Evolutionary conservation across 2,329 filamentous ascomycete genomes (phyloP).

Genomic region (Xylariaceae sp.): DNA sequence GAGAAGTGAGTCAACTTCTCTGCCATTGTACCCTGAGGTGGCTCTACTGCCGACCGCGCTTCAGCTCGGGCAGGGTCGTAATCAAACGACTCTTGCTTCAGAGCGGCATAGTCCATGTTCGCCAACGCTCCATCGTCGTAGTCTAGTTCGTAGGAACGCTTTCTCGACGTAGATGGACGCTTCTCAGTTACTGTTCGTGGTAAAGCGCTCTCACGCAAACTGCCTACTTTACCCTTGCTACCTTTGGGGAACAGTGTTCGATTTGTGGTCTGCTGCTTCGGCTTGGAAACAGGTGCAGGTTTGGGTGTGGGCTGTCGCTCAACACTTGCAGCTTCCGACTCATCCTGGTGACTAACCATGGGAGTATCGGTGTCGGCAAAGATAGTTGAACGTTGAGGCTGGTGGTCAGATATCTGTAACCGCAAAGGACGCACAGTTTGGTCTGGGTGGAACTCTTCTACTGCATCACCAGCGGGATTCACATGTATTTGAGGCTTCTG

Average conservation of each 20-base stretch:
- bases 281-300: slow-evolving; percentile 22
- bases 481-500: slow-evolving; percentile 19
- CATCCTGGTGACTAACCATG: slow-evolving; percentile 25
- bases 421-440: slow-evolving; percentile 15
- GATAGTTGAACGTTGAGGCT: slow-evolving; percentile 25
- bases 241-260: slow-evolving; percentile 26
- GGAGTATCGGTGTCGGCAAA: slow-evolving; percentile 30
- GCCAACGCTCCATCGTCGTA: slow-evolving; percentile 56
- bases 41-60: slow-evolving; percentile 32
- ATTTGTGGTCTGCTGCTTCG: slow-evolving; percentile 25
- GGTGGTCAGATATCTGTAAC: slow-evolving; percentile 20
- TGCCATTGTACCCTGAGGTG: slow-evolving; percentile 39
- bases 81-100: slow-evolving; percentile 53
- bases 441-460: slow-evolving; percentile 19
- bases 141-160: slow-evolving; percentile 39
- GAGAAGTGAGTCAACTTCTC: slow-evolving; percentile 46
- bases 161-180: slow-evolving; percentile 21
- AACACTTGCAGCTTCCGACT: slow-evolving; percentile 24
- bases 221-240: slow-evolving; percentile 17
- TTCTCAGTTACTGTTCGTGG: slow-evolving; percentile 24
- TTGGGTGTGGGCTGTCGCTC: slow-evolving; percentile 27
- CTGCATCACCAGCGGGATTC: slow-evolving; percentile 18
- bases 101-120: slow-evolving; percentile 49
- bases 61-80: slow-evolving; percentile 50
- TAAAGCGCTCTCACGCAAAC: slow-evolving; percentile 26